Conservation (phyloP, 331 rosid species). For the Arachis monticola region DNA sequence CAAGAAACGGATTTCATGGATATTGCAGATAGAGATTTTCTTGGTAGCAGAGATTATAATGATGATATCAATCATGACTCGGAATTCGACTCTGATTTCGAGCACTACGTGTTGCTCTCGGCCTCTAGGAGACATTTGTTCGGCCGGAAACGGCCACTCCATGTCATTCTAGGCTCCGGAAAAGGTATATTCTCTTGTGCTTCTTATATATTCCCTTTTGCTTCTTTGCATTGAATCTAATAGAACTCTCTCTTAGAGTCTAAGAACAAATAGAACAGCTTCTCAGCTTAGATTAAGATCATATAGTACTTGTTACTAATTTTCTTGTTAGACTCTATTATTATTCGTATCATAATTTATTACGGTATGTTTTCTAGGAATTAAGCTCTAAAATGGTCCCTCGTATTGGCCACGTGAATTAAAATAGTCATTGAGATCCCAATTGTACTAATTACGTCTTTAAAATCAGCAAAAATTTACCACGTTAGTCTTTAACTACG, state of each 20-base stretch:
- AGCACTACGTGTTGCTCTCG: conserved; percentile 45
- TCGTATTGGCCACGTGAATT: no score
- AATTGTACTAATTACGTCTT: no score
- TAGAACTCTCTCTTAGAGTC: neutral
- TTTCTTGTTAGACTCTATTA: neutral
- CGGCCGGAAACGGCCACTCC: conserved; percentile 63
- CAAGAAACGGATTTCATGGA: conserved; percentile 48
- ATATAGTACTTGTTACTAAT: neutral
- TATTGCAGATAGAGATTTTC: conserved; percentile 63
- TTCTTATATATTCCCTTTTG: conserved; percentile 1
- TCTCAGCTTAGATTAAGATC: neutral
- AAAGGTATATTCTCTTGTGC: conserved; percentile 37
- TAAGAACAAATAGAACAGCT: neutral
- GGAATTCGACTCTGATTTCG: conserved; percentile 54
- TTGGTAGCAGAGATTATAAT: conserved; percentile 39
- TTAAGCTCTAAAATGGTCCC: no score
- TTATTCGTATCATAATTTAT: no score
- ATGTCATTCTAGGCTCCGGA: conserved; percentile 61
- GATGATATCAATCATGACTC: conserved; percentile 38
- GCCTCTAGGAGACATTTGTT: conserved; percentile 53
- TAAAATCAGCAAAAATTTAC: no score
- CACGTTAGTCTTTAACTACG: no score
- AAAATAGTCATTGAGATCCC: no score
- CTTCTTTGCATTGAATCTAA: neutral
- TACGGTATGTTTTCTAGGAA: no score